Percentiles rank a stretch among this genome's conserved stretches.
phyloP scores from a whole-genome alignment of 345 rosid genomes.

The Sisymbrium irio region DNA sequence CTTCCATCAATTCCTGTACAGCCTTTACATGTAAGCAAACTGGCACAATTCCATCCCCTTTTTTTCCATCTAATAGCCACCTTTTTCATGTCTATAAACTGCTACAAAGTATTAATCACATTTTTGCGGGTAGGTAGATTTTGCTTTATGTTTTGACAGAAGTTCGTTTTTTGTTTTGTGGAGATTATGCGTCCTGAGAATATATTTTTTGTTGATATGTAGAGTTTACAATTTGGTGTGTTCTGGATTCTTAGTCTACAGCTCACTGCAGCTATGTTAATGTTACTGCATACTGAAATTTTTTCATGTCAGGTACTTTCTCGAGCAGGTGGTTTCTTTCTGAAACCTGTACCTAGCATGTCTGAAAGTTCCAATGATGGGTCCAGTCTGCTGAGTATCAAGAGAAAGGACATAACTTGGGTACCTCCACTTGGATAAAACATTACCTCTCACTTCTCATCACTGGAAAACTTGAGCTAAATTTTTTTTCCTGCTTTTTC shows the following conservation, averaged over 20 bases:
- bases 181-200: conserved; percentile 1
- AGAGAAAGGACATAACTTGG: conserved; percentile 78
- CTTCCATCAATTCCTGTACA: conserved; percentile 85
- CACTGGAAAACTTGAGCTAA: conserved; percentile 18
- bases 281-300: neutral
- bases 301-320: conserved; percentile 68
- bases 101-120: neutral
- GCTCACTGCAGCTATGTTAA: conserved; percentile 2
- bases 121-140: neutral
- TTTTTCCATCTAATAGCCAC: neutral
- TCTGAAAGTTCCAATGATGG: conserved; percentile 55
- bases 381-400: conserved; percentile 72
- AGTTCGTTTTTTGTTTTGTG: neutral
- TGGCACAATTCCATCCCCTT: neutral
- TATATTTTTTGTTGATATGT: conserved; percentile 3
- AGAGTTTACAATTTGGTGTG: neutral
- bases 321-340: conserved; percentile 77
- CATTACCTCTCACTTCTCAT: conserved; percentile 4
- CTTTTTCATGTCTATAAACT: conserved; percentile 13
- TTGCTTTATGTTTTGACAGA: conserved; percentile 7
- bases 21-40: conserved; percentile 72
- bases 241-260: neutral
- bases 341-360: conserved; percentile 77
- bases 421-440: conserved; percentile 43
- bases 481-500: neutral